Percentiles rank a stretch among this genome's conserved stretches.
These are phyloP conservation scores for Metschnikowia lachancei DNA, from an alignment of 805 yeast species.

Conservation along the genomic window DNA sequence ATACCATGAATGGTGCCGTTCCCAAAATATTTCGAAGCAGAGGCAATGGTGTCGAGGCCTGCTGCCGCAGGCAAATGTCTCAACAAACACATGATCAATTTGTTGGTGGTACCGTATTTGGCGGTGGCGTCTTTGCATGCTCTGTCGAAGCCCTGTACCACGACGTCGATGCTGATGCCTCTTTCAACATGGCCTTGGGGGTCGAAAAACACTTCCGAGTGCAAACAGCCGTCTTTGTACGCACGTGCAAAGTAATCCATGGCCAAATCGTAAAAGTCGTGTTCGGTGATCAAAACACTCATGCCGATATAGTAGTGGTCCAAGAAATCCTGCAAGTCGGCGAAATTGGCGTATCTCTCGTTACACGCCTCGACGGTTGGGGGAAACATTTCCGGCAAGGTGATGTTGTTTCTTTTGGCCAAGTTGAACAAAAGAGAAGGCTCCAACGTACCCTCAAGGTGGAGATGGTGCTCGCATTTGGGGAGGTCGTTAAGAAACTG, in stretches of 20 bases:
- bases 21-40: conserved; percentile 50
- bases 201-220: conserved; percentile 78
- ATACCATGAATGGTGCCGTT: conserved; percentile 67
- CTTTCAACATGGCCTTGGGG: conserved; percentile 82
- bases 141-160: conserved; percentile 61
- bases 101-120: conserved; percentile 62
- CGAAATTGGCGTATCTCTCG: conserved; percentile 57
- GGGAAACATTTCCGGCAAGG: conserved; percentile 64
- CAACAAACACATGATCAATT: conserved; percentile 76
- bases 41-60: conserved; percentile 55
- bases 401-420: conserved; percentile 61
- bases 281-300: conserved; percentile 64
- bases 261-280: conserved; percentile 78
- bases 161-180: conserved; percentile 56
- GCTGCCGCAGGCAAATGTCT: conserved; percentile 67
- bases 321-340: conserved; percentile 73
- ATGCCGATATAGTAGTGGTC: conserved; percentile 80
- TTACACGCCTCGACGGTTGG: conserved; percentile 50
- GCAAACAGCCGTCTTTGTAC: conserved; percentile 55
- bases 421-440: conserved; percentile 70
- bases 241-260: conserved; percentile 67
- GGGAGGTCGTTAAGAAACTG: conserved; percentile 66
- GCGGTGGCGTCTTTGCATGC: conserved; percentile 63
- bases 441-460: conserved; percentile 77
- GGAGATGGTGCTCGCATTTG: conserved; percentile 85